phyloP scores from a whole-genome alignment of 2,329 filamentous ascomycete species.

The Colletotrichum sojae region DNA sequence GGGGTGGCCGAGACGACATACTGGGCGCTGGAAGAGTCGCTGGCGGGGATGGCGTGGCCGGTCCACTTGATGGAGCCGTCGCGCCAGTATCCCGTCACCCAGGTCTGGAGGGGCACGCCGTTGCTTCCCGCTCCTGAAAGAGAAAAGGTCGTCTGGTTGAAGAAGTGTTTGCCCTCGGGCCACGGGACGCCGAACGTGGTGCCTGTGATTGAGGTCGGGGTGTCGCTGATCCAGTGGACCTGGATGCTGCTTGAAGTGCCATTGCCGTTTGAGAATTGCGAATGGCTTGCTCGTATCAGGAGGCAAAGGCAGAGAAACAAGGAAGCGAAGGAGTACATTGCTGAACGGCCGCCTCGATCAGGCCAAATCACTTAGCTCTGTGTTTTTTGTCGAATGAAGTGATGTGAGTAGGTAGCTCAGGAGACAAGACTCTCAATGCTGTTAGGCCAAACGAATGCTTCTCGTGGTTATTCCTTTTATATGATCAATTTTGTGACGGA shows the following conservation, averaged over 20 bases:
- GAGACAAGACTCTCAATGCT: too few relatives aligned
- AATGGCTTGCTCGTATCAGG: neutral
- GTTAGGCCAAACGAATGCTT: too few relatives aligned
- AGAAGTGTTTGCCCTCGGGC: conserved; percentile 55
- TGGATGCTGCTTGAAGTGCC: neutral
- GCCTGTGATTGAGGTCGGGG: conserved; percentile 52
- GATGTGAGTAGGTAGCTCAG: too few relatives aligned
- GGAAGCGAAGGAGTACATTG: neutral
- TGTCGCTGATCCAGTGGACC: neutral
- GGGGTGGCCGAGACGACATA: conserved; percentile 53
- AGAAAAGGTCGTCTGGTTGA: conserved; percentile 53
- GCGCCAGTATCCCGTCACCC: conserved; percentile 71
- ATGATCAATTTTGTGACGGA: too few relatives aligned
- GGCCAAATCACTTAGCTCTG: neutral
- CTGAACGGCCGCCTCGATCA: neutral
- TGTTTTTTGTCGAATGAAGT: too few relatives aligned
- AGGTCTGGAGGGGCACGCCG: conserved; percentile 58
- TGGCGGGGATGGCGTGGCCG: conserved; percentile 66
- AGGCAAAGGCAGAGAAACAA: neutral
- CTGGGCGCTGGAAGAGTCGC: conserved; percentile 54
- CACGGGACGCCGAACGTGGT: conserved; percentile 61
- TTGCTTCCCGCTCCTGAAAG: conserved; percentile 38
- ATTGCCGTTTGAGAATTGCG: neutral
- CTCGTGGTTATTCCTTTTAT: too few relatives aligned
- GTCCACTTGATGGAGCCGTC: conserved; percentile 75